phyloP scores from a whole-genome alignment of 352 stramenopile species.

The Saprolegnia parasitica region DNA sequence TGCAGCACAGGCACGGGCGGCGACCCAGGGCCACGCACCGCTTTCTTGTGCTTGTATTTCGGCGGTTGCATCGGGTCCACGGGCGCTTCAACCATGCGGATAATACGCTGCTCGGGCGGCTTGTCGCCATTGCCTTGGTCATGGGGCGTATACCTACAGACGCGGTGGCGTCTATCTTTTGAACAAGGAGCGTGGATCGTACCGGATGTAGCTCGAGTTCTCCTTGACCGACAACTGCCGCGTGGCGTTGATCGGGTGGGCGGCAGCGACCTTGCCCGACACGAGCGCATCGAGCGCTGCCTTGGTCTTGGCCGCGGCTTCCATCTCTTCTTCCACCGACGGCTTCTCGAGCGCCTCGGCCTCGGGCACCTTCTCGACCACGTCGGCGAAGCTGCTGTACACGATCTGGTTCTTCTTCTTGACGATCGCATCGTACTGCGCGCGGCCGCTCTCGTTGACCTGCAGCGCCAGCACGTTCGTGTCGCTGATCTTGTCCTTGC shows the following conservation, averaged over 20 bases:
- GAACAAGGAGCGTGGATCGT: slow-evolving; percentile 29
- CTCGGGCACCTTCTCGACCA: slow-evolving; percentile 82
- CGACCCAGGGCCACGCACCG: slow-evolving; percentile 84
- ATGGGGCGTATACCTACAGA: slow-evolving; percentile 51
- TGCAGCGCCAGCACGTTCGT: slow-evolving; percentile 85
- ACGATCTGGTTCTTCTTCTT: slow-evolving; percentile 83
- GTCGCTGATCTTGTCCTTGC: slow-evolving; percentile 60
- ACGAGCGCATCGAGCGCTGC: slow-evolving; percentile 89
- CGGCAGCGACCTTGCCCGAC: slow-evolving; percentile 86
- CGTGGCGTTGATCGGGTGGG: slow-evolving; percentile 56
- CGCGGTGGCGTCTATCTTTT: not conserved
- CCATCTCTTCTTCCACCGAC: slow-evolving; percentile 55
- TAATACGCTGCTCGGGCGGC: slow-evolving; percentile 89
- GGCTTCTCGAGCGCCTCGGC: slow-evolving; percentile 39
- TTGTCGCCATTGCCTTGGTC: slow-evolving; percentile 56
- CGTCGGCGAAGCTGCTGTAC: slow-evolving; percentile 91
- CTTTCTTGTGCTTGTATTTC: slow-evolving; percentile 99
- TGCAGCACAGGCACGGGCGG: slow-evolving; percentile 90
- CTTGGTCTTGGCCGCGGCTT: slow-evolving; percentile 60
- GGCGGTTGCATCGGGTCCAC: slow-evolving; percentile 99
- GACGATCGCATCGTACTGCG: slow-evolving; percentile 95
- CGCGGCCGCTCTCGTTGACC: slow-evolving; percentile 83
- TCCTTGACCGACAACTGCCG: slow-evolving; percentile 91
- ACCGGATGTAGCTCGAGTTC: slow-evolving; percentile 74
- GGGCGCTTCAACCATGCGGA: slow-evolving; percentile 98